phyloP scores from a whole-genome alignment of 1,284 basidiomycete genomes.

The Fomitopsis palustris region DNA sequence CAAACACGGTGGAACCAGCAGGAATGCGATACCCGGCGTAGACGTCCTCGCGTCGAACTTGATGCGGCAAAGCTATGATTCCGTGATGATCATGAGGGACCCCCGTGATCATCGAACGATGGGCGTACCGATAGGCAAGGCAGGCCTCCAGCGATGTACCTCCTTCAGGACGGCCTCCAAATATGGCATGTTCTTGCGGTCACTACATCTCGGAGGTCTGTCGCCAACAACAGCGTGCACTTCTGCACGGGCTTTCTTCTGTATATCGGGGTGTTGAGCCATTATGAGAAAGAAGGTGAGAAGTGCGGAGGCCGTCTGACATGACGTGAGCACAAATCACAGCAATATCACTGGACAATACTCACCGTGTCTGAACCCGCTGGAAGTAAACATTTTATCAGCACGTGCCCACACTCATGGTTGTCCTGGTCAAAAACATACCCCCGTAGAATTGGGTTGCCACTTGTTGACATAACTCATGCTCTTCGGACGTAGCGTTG shows the following conservation, averaged over 20 bases:
- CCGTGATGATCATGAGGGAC: neutral
- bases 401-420: neutral
- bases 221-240: conserved; percentile 39
- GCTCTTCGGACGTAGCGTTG: neutral
- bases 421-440: neutral
- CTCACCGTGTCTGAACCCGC: neutral
- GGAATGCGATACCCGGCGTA: conserved; percentile 28
- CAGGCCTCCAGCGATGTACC: conserved; percentile 32
- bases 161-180: conserved; percentile 43
- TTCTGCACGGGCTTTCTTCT: conserved; percentile 41
- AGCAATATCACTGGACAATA: neutral
- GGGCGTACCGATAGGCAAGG: conserved; percentile 21
- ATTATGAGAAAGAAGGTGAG: conserved; percentile 42
- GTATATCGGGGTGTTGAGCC: conserved; percentile 39
- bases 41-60: conserved; percentile 24
- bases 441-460: neutral
- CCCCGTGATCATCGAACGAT: neutral
- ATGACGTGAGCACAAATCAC: too few species aligned
- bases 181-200: conserved; percentile 42
- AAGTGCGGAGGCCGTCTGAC: conserved; percentile 36
- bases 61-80: conserved; percentile 19
- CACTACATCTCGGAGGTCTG: conserved; percentile 41
- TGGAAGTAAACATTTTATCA: neutral
- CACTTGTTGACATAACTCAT: neutral
- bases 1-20: conserved; percentile 25